These are phyloP conservation scores for Oxyria digyna DNA, from an alignment of 148 eudicot species.

Conservation along the genomic window DNA sequence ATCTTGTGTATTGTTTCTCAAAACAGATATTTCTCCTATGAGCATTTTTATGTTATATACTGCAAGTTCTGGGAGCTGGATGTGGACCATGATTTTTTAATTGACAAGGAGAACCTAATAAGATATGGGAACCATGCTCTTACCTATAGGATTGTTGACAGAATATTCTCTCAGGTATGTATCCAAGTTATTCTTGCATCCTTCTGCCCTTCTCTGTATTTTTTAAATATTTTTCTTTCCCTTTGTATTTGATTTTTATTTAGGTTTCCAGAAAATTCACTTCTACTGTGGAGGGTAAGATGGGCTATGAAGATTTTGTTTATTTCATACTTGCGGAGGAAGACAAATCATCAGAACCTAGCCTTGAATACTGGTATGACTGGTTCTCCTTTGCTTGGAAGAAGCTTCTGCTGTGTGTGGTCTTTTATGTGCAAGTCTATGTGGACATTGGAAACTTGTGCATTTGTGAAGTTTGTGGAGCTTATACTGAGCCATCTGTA, in stretches of 20 bases:
- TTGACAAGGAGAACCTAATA: constrained; percentile 91
- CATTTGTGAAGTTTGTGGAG: neutral
- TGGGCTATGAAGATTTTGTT: constrained; percentile 99
- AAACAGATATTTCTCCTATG: constrained; percentile 83
- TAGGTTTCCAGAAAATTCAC: constrained; percentile 86
- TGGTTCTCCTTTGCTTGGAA: neutral
- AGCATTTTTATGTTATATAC: constrained; percentile 91
- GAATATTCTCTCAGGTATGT: constrained; percentile 87
- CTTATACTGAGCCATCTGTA: neutral
- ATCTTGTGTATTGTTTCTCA: neutral
- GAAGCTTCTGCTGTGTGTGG: constrained; percentile 14
- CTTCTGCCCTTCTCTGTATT: neutral
- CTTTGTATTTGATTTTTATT: neutral
- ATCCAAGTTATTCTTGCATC: constrained; percentile 41
- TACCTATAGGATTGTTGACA: constrained; percentile 86
- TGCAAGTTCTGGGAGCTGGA: constrained; percentile 99
- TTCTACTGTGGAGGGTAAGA: constrained; percentile 83
- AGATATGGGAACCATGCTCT: constrained; percentile 97
- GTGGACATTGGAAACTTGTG: neutral
- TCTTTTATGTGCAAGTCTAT: neutral
- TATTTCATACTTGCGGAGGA: constrained; percentile 93
- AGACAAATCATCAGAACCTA: constrained; percentile 93
- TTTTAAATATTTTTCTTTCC: constrained; percentile 4
- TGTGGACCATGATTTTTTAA: constrained; percentile 86
- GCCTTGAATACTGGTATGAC: constrained; percentile 89